phyloP scores from a whole-genome alignment of 306 rosid genomes.

The Mimosa bimucronata region DNA sequence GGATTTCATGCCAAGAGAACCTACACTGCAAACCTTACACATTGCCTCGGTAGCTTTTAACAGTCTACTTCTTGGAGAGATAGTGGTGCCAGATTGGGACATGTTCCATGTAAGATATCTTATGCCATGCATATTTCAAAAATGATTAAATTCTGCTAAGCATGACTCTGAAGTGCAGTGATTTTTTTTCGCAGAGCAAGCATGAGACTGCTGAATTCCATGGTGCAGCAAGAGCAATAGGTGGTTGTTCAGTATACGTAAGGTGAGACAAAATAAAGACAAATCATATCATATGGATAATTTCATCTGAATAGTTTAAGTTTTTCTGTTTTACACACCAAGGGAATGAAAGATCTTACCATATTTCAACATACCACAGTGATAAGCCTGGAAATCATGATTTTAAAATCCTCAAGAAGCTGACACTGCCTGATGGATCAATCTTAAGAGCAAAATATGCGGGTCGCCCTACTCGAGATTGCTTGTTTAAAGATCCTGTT shows the following conservation, averaged over 20 bases:
- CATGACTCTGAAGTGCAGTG: constrained; percentile 8
- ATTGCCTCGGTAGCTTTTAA: constrained; percentile 72
- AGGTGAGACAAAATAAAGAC: constrained; percentile 49
- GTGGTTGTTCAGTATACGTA: constrained; percentile 76
- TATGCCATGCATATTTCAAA: not conserved
- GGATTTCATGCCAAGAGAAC: constrained; percentile 83
- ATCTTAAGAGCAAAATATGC: constrained; percentile 66
- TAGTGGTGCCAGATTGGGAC: constrained; percentile 82
- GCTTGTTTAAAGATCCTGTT: constrained; percentile 66
- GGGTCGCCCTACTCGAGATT: constrained; percentile 77
- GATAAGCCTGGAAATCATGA: constrained; percentile 75
- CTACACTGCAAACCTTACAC: constrained; percentile 74
- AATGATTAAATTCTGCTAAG: not conserved
- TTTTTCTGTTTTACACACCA: not conserved
- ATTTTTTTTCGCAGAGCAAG: constrained; percentile 52
- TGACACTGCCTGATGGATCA: constrained; percentile 72
- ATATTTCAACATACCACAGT: constrained; percentile 41
- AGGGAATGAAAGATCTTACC: not conserved
- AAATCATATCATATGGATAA: not conserved
- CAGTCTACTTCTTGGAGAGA: constrained; percentile 77
- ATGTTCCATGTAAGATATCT: constrained; percentile 67
- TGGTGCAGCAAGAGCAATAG: constrained; percentile 85
- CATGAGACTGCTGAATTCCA: constrained; percentile 78
- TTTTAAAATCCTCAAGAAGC: constrained; percentile 64
- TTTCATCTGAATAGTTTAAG: not conserved